Base-by-base conservation (phyloP, 2,329 filamentous ascomycete genomes). In the Xylaria sp. region DNA sequence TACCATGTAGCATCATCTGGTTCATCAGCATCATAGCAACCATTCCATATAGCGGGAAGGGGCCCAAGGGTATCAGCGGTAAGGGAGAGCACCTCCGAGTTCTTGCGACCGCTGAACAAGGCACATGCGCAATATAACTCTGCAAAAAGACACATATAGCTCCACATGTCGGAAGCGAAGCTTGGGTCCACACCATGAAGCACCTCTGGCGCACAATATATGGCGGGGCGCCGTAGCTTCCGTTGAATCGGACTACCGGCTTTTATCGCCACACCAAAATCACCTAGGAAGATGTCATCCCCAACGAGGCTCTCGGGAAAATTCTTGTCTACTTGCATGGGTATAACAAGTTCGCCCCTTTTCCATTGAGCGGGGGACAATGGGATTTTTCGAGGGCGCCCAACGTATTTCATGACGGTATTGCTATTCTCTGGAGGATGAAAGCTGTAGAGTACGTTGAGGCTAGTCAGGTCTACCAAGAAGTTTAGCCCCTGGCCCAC, bases 131-230 rank as follows among this genome's bases (percentile, higher is more conserved):
- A 32, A n/a, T 53, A 53, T n/a, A 53, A 32, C 50, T 27, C 27
- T 5, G 50, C 50, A 19, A 53, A 53, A 14, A 53, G 12, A n/a
- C 50, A 53, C 50, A 53, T 53, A n/a, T 53, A 53, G 24, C 50
- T 53, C 50, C 50, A 53, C 50, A 53, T 53, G n/a, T 53, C 50
- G 14, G 21, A 30, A 7, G 50, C 50, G 12, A 32, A 53, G 14
- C 50, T 53, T 12, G 50, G 50, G 8, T 53, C 27, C 5, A 4
- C 12, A 19, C 27, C 27, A n/a, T 53, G 50, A 32, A 30, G 27
- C 14, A 27, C 27, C 30, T 53, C 50, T 17, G 50, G 50, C 11
- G 50, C 50, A 32, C 50, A 53, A 32, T 53, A 53, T 17, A 30
- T n/a, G n/a, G 50, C 50, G 14, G 50, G 50, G 4, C 2, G 4